These are phyloP conservation scores for Triangularia setosa DNA, from an alignment of 2,329 filamentous ascomycete species.

Conservation along the genomic window DNA sequence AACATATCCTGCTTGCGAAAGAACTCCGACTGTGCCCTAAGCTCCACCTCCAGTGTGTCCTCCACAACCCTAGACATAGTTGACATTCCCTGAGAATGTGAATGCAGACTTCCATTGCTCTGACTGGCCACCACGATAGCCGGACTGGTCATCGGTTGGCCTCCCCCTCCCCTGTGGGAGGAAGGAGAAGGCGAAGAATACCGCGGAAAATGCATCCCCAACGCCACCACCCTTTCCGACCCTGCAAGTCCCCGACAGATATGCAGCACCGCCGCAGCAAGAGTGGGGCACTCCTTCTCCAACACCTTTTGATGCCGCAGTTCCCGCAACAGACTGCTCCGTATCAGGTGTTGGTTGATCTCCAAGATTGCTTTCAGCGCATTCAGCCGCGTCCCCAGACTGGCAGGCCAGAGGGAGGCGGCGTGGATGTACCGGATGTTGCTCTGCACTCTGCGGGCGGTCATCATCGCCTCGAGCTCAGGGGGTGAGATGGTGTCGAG, in stretches of 20 bases:
- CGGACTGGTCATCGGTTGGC: not conserved
- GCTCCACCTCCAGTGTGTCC: not conserved
- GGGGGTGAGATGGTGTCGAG: not conserved
- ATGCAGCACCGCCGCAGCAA: not conserved
- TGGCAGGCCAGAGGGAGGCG: not conserved
- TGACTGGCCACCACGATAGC: not conserved
- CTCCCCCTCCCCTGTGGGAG: not conserved
- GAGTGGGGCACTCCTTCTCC: not conserved
- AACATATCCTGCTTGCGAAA: not conserved
- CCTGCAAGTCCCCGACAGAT: not conserved
- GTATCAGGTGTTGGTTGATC: not conserved
- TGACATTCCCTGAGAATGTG: not conserved
- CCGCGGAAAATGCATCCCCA: constrained; percentile 1
- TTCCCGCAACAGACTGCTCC: not conserved
- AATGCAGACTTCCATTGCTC: not conserved
- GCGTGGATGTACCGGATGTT: constrained; percentile 3
- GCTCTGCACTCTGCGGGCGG: not conserved
- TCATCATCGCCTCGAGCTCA: not conserved
- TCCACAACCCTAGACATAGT: too few species aligned
- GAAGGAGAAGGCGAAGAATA: not conserved
- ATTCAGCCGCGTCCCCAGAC: not conserved
- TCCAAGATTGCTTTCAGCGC: not conserved
- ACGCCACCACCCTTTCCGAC: not conserved
- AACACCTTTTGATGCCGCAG: not conserved
- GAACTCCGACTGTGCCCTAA: not conserved